phyloP scores from a whole-genome alignment of 371 early-diverging fungal genomes.

The Syncephalastrum sp. region DNA sequence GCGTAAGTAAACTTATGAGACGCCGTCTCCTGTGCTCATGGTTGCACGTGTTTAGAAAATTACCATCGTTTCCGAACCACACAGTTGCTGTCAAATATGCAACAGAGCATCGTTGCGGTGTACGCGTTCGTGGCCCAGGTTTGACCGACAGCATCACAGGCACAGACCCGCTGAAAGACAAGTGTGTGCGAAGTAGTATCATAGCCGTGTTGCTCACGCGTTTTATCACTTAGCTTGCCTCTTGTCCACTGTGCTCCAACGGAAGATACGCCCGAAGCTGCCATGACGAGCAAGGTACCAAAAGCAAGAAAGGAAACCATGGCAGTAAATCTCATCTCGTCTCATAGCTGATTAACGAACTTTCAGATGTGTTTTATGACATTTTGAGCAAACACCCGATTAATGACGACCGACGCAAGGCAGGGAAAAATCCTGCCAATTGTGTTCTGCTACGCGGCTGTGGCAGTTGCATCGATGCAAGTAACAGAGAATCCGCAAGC shows the following conservation, averaged over 20 bases:
- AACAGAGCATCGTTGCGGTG: conserved; percentile 21
- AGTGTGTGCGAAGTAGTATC: conserved; percentile 17
- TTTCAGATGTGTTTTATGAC: conserved; percentile 34
- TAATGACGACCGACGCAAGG: conserved; percentile 31
- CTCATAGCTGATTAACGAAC: conserved; percentile 42
- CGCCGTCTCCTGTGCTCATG: neutral
- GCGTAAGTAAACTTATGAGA: conserved; percentile 24
- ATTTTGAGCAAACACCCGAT: conserved; percentile 39
- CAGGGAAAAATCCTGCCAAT: conserved; percentile 45
- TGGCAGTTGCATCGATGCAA: conserved; percentile 41
- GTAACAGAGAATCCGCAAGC: neutral
- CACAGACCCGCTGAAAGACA: conserved; percentile 57
- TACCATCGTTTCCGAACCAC: conserved; percentile 44
- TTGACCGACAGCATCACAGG: conserved; percentile 50
- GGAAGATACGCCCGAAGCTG: conserved; percentile 28
- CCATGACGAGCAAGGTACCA: conserved; percentile 43
- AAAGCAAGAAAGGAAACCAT: neutral
- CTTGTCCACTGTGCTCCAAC: conserved; percentile 41
- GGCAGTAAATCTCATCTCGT: conserved; percentile 1
- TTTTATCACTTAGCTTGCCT: conserved; percentile 23
- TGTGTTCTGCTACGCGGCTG: conserved; percentile 50
- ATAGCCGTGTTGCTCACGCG: neutral
- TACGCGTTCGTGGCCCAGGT: conserved; percentile 45
- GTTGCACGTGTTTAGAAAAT: conserved; percentile 14
- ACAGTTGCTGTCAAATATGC: conserved; percentile 19